phyloP scores from a whole-genome alignment of 2,329 filamentous ascomycete genomes.

The Teratosphaeria viscida region DNA sequence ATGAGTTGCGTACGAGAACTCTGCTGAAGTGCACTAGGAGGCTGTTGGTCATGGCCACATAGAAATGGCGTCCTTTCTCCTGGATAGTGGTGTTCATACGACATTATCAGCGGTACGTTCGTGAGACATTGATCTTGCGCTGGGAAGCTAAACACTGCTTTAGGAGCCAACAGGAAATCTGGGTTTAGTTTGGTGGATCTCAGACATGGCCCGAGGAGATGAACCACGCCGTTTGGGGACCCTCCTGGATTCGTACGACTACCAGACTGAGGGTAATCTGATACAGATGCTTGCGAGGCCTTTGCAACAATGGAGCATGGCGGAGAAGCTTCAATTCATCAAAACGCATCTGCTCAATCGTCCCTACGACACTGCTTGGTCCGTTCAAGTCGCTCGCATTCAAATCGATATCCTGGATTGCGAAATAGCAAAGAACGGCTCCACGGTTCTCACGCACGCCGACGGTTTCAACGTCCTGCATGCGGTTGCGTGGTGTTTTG shows the following conservation, averaged over 20 bases:
- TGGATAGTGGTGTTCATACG: neutral
- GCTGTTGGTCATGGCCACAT: too few relatives aligned
- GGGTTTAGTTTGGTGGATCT: neutral
- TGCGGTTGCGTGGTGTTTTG: neutral
- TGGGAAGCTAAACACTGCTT: neutral
- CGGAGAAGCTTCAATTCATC: neutral
- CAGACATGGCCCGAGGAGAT: neutral
- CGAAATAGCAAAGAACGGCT: too few relatives aligned
- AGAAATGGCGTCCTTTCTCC: neutral
- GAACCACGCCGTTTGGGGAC: neutral
- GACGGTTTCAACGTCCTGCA: neutral
- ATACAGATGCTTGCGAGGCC: neutral
- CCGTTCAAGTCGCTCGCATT: neutral
- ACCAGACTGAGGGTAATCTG: neutral
- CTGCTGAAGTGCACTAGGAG: neutral
- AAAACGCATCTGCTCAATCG: too few relatives aligned
- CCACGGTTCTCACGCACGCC: too few relatives aligned
- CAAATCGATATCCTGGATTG: too few relatives aligned
- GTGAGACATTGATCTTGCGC: neutral
- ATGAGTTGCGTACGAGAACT: neutral
- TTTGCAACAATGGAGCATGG: neutral
- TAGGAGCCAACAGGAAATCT: neutral
- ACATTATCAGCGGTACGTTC: neutral
- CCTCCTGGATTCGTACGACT: neutral
- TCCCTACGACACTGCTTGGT: too few relatives aligned